Base-by-base conservation (phyloP, 106 monocot species). In the Acorus calamus region DNA sequence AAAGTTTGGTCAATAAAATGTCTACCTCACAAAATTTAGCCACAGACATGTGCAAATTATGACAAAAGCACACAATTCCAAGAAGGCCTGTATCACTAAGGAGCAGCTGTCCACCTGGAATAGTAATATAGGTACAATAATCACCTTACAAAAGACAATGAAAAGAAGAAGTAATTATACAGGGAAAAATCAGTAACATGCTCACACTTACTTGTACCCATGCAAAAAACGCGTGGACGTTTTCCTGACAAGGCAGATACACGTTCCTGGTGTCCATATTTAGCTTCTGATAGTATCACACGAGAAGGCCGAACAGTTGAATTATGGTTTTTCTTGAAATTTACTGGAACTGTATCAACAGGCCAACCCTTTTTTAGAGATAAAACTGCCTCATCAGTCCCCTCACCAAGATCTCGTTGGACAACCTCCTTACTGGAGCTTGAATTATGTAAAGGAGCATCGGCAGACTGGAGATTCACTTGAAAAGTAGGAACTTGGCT, bases 11-110 rank as follows among this genome's bases (percentile, higher is more conserved):
- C 53, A 9, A 2, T 8, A 61, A 8, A 3, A 60, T 8, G 46
- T 4, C 41, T 86, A 89, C 94, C 94, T 89, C 81, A 77, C 89
- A 94, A 77, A 94, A 94, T 66, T 86, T 84, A 43, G 83, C 86
- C 46, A 89, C 74, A 54, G 94, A 86, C 94, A 94, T 94, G 45
- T 47, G 66, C 50, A 77, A 64, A 61, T 51, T 68, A 66, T 94
- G 94, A 71, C 94, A 94, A 43, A 77, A 76, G 75, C 94, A 94
- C 71, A 76, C 43, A 69, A 89, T 69, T 75, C 81, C 94, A 5
- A 94, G 62, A 64, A 81, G 69, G 4, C 94, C 89, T 58, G 74
- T 70, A 7, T 83, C 86, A 73, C 61, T 80, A 52, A 89, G 55
- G 71, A 94, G 81, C 10, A 94, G 69, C 68, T 89, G 84, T 57